Percentiles rank a stretch among this genome's conserved stretches.
These are phyloP conservation scores for Pythium diclinum DNA, from an alignment of 352 stramenopile genomes.

Conservation along the genomic window DNA sequence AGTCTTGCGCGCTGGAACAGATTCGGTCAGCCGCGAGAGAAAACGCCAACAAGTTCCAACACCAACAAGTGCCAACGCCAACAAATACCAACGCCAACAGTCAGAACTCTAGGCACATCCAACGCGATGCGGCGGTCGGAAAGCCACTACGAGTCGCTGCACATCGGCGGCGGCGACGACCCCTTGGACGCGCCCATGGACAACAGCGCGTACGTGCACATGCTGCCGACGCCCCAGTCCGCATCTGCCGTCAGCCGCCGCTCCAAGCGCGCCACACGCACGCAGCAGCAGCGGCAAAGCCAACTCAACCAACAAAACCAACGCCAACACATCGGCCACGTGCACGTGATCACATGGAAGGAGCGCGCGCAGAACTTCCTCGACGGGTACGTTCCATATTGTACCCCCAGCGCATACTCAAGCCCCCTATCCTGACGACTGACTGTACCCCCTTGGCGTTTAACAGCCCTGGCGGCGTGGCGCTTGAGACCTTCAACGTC, in stretches of 20 bases:
- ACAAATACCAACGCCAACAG: neutral
- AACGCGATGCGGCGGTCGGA: conserved; percentile 3
- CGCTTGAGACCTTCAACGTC: conserved; percentile 43
- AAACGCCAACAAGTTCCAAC: neutral
- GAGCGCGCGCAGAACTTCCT: conserved; percentile 44
- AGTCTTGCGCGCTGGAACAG: neutral
- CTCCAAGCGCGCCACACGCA: conserved; percentile 7
- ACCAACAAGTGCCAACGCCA: neutral
- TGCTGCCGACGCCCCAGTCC: conserved; percentile 10
- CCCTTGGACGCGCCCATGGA: neutral
- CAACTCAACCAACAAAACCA: neutral
- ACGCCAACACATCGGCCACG: conserved; percentile 32
- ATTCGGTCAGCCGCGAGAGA: neutral
- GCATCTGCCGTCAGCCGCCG: conserved; percentile 8
- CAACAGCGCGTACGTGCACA: conserved; percentile 10
- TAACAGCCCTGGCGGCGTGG: conserved; percentile 30
- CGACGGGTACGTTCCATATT: conserved; percentile 28
- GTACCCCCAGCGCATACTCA: neutral
- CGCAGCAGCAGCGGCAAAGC: conserved; percentile 1
- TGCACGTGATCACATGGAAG: conserved; percentile 42
- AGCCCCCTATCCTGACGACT: neutral
- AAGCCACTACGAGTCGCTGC: conserved; percentile 15
- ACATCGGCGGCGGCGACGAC: neutral
- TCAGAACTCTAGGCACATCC: no score
- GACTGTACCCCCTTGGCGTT: neutral